These are phyloP conservation scores for Pueraria montana DNA, from an alignment of 306 rosid species.

Conservation along the genomic window DNA sequence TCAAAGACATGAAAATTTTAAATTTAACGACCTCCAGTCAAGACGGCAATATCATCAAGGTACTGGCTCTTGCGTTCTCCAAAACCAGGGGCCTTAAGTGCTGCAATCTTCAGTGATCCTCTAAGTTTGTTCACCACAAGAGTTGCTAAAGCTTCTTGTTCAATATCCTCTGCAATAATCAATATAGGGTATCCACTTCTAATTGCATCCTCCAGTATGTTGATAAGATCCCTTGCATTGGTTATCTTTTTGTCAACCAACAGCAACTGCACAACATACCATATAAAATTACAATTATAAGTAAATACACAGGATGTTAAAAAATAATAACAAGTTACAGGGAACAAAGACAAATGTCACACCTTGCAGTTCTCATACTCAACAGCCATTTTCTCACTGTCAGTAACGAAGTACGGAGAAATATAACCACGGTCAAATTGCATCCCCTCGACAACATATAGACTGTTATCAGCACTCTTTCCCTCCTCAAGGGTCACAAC, in stretches of 20 bases:
- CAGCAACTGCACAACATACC: constrained; percentile 75
- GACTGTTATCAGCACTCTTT: constrained; percentile 91
- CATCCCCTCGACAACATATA: constrained; percentile 99
- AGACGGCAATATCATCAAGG: constrained; percentile 95
- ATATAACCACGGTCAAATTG: constrained; percentile 99
- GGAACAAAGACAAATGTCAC: constrained; percentile 8
- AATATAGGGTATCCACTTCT: constrained; percentile 89
- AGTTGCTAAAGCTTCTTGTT: constrained; percentile 98
- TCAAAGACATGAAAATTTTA: background rate
- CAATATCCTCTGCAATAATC: constrained; percentile 93
- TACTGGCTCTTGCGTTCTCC: constrained; percentile 99
- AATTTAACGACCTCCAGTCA: constrained; percentile 81
- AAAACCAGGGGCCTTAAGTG: constrained; percentile 98
- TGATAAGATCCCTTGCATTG: constrained; percentile 93
- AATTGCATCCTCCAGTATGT: constrained; percentile 92
- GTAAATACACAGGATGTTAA: background rate
- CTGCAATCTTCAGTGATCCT: constrained; percentile 97
- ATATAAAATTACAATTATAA: background rate
- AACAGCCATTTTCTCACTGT: constrained; percentile 97
- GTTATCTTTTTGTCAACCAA: constrained; percentile 95
- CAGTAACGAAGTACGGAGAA: constrained; percentile 98
- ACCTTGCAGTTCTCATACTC: constrained; percentile 99
- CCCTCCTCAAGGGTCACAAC: constrained; percentile 99
- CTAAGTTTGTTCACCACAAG: constrained; percentile 97
- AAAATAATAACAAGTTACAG: background rate